These are phyloP conservation scores for Verbascum thapsus DNA, from an alignment of 257 asterid species.

Conservation along the genomic window DNA sequence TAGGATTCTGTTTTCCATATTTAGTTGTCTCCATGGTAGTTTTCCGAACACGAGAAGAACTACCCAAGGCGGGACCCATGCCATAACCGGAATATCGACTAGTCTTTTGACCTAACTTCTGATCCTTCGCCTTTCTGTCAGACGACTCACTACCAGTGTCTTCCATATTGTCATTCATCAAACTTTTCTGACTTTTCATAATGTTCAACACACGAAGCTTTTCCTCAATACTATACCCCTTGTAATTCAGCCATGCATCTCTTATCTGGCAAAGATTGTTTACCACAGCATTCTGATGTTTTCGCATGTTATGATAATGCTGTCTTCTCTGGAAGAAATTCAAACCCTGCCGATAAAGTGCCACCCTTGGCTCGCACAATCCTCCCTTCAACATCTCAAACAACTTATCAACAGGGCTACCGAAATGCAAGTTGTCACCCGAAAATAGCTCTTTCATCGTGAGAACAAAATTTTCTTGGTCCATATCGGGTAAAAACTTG, in stretches of 20 bases:
- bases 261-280: slow-evolving; percentile 83
- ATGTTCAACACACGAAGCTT: slow-evolving; percentile 92
- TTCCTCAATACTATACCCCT: slow-evolving; percentile 91
- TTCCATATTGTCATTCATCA: slow-evolving; percentile 94
- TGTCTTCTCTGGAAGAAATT: slow-evolving; percentile 74
- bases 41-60: slow-evolving; percentile 51
- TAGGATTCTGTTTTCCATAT: slow-evolving; percentile 62
- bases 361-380: slow-evolving; percentile 92
- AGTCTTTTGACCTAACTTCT: slow-evolving; percentile 53
- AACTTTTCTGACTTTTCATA: slow-evolving; percentile 84
- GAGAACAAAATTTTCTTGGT: slow-evolving; percentile 74
- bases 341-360: slow-evolving; percentile 92
- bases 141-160: slow-evolving; percentile 76
- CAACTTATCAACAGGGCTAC: slow-evolving; percentile 70
- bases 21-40: slow-evolving; percentile 48
- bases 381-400: slow-evolving; percentile 95
- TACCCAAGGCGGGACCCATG: slow-evolving; percentile 46
- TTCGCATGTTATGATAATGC: slow-evolving; percentile 79
- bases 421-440: slow-evolving; percentile 82
- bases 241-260: slow-evolving; percentile 89
- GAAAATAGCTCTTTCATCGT: slow-evolving; percentile 80
- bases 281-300: slow-evolving; percentile 79
- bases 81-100: slow-evolving; percentile 49
- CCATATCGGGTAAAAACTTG: slow-evolving; percentile 92
- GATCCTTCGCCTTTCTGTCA: slow-evolving; percentile 72